phyloP scores from a whole-genome alignment of 2,329 filamentous ascomycete genomes.

The Penicillium expansum region DNA sequence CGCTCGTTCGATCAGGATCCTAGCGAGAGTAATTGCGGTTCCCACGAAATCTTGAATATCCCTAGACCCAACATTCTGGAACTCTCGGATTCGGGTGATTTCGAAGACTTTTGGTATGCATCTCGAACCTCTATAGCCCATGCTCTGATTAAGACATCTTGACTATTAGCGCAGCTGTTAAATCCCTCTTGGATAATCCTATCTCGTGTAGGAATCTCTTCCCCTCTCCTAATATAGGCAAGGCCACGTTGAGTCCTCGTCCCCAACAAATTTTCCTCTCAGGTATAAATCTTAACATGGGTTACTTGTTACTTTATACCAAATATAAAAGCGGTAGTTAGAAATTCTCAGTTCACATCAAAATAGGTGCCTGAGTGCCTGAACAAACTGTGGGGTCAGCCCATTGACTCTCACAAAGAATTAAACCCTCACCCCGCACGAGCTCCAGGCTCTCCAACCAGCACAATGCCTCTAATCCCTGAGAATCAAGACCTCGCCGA shows the following conservation, averaged over 20 bases:
- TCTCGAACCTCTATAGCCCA: not conserved
- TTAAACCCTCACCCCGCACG: conserved; percentile 2
- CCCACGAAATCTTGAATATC: not conserved
- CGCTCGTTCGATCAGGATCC: not conserved
- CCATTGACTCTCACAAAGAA: conserved; percentile 4
- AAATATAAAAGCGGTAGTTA: no score
- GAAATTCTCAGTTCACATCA: not conserved
- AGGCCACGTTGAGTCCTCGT: not conserved
- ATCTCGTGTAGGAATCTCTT: not conserved
- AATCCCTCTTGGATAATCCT: not conserved
- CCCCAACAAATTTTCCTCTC: not conserved
- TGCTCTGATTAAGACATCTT: not conserved
- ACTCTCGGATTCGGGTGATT: not conserved
- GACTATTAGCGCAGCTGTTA: not conserved
- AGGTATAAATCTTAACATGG: no score
- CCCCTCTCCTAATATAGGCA: not conserved
- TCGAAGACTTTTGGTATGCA: not conserved
- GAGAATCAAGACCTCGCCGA: conserved; percentile 43
- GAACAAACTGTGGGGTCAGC: conserved; percentile 10
- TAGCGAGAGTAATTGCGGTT: not conserved
- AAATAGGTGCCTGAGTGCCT: conserved; percentile 13
- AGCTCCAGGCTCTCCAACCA: conserved; percentile 4
- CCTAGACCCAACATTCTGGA: not conserved
- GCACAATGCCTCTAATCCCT: conserved; percentile 17
- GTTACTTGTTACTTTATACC: no score